Base-by-base conservation (phyloP, 1,139 yeast genomes). In the Scheffersomyces quercinus region DNA sequence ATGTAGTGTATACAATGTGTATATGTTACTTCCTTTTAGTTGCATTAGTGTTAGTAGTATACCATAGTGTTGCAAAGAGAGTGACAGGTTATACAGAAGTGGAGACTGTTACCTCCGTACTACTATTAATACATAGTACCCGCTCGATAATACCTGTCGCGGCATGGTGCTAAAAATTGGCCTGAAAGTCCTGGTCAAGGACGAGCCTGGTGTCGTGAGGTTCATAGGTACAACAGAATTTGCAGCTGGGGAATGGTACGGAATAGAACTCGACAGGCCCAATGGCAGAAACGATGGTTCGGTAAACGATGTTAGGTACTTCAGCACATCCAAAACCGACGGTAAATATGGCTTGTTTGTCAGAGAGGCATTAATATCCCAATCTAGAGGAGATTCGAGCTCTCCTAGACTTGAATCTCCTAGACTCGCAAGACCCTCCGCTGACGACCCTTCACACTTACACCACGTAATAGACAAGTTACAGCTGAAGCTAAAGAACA, bases 281-380 rank as follows among this genome's bases (percentile, higher is more conserved):
- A 58, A 57, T 0, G 98, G 97, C 1, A 87, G 84, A 62, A 89
- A 91, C 55, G 80, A 90, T 55, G 98, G 98, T 0, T 67, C 83
- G 1, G 80, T 90, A 0, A 70, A 81, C 28, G 95, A 88, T 0
- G 64, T 66, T 0, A 53, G 70, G 38, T 88, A 90, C 60, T 91
- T 91, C 53, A 64, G 70, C 2, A 77, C 88, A 35, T 54, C 55
- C 11, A 50, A 57, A 24, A 67, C 68, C 2, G 47, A 63, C 50
- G 58, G 64, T 2, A 52, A 48, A 12, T 76, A 77, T 58, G 97
- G 97, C 0, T 60, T 83, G 2, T 85, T 85, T 60, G 83, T 81
- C 2, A 69, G 81, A 35, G 75, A 79, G 35, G 36, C 55, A 11
- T 44, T 64, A 31, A 49, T 57, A 35, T 9, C 39, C 46, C 6